phyloP scores from a whole-genome alignment of 139 green algal species.

The Limnomonas spitsbergensis region DNA sequence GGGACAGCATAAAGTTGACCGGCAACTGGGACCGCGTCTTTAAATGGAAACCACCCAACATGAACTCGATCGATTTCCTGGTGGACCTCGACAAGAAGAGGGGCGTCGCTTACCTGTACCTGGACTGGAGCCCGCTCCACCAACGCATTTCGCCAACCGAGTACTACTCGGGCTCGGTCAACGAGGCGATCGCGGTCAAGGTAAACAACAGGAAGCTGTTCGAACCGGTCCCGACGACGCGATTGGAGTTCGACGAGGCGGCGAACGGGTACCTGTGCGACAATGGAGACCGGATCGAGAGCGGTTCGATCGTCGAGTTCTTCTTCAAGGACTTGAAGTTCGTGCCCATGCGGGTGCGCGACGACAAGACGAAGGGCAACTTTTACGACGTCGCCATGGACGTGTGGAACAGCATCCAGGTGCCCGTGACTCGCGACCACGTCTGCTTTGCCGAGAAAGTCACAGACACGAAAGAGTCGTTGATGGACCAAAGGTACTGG shows the following conservation, averaged over 20 bases:
- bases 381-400: not conserved
- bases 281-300: constrained; percentile 11
- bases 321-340: not conserved
- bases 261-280: not conserved
- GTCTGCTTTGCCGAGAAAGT: not conserved
- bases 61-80: constrained; percentile 9
- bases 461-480: not conserved
- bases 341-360: not conserved
- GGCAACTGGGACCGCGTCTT: not conserved
- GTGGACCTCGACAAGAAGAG: not conserved
- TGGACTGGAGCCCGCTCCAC: not conserved
- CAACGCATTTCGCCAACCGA: not conserved
- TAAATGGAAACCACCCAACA: constrained; percentile 7
- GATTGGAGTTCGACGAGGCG: not conserved
- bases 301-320: constrained; percentile 13
- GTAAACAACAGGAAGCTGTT: not conserved
- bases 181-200: not conserved
- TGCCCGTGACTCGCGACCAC: not conserved
- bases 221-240: not conserved
- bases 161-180: not conserved
- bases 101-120: not conserved
- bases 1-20: not conserved
- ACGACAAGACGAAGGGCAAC: constrained; percentile 10
- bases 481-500: not conserved
- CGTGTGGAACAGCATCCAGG: not conserved